These are phyloP conservation scores for Pseudogymnoascus sp. DNA, from an alignment of 2,329 filamentous ascomycete species.

Conservation along the genomic window DNA sequence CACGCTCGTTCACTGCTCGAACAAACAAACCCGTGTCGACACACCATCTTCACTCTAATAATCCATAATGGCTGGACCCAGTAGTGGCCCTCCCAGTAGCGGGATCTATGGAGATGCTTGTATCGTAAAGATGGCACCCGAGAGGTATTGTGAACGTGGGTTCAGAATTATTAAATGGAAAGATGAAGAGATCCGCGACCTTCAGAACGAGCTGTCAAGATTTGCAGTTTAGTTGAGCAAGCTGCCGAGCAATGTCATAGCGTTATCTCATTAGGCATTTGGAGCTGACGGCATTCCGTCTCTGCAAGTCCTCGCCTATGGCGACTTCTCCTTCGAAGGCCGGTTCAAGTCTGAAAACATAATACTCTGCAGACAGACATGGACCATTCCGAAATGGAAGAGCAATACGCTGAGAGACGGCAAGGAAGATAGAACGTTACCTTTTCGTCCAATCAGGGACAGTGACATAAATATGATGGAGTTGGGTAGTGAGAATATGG, in stretches of 20 bases:
- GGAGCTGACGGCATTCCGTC: neutral
- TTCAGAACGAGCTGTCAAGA: no score
- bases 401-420: no score
- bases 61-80: no score
- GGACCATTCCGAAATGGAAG: neutral
- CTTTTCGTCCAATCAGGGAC: neutral
- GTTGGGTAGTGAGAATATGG: neutral
- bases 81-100: no score
- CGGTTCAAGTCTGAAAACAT: neutral
- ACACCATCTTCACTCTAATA: no score
- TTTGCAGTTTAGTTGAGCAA: neutral
- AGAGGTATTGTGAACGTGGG: no score
- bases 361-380: neutral
- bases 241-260: neutral
- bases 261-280: neutral
- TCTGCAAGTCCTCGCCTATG: neutral
- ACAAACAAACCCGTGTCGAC: no score
- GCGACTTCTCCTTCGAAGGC: neutral
- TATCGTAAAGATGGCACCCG: no score
- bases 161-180: no score
- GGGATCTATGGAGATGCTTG: no score
- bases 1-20: no score
- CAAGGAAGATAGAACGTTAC: neutral
- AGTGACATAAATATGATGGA: neutral
- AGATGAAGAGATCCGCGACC: no score